Evolutionary conservation across 768 basidiomycete genomes (phyloP), one percentile per base, ranked within the genome.

Genomic region (Mycena polygramma): DNA sequence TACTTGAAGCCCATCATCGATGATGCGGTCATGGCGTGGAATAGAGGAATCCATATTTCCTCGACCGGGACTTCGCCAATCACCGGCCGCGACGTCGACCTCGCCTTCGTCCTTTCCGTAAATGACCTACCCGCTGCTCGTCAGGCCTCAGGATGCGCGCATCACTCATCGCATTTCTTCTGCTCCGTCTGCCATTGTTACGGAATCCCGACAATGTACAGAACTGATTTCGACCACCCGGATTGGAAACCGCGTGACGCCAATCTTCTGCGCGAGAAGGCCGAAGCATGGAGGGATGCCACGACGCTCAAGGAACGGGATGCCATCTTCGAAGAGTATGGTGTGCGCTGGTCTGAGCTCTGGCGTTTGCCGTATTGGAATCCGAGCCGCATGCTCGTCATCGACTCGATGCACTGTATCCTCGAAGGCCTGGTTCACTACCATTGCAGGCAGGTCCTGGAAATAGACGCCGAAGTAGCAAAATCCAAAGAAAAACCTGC

Each of bases 391-490:
- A 74, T 75, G 69, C 68, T 73, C 8, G 70, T 79, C 19, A 65
- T 80, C 15, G 78, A 81, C 51, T 64, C 76, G 1, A 81, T 82
- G 80, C 81, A 82, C 66, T 74, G 70, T 53, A 64, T 81, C 17
- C 69, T 75, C 15, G 67, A 75, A n/a, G 75, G 78, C 57, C 41
- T 72, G 9, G 48, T 78, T 9, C 53, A 73, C 20, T 62, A 67
- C 17, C 75, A 77, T 45, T 75, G 66, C 22, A 63, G 45, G 14
- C 20, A 67, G 4, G 71, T 76, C 7, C 72, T 72, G 37, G 61
- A 59, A 22, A 67, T 75, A 19, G 61, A 71, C 41, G 22, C 63
- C 9, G 52, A 68, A 48, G 24, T 35, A 19, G 61, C 61, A 1
- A 61, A 52, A 19, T 35, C 43, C 36, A 57, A 39, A 26, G 65